Evolutionary conservation across 257 asterid species (phyloP).

Genomic region (Hygrophila difformis): DNA sequence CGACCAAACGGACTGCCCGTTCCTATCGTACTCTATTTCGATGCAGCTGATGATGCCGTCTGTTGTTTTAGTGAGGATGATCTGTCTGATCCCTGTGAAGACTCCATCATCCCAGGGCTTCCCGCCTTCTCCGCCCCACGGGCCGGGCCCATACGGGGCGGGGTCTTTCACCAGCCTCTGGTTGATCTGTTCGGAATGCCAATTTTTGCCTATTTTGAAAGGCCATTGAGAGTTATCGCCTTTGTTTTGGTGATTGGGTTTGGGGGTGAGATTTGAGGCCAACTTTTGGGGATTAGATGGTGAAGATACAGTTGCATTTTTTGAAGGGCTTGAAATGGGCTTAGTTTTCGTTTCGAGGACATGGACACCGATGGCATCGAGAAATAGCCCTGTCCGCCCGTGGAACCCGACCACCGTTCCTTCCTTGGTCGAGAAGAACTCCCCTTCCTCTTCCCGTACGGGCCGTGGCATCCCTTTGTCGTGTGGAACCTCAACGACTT

Average conservation of each 20-base stretch:
- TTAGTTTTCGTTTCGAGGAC: conserved; percentile 34
- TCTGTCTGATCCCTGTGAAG: conserved; percentile 63
- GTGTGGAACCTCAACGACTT: conserved; percentile 75
- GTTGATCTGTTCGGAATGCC: conserved; percentile 32
- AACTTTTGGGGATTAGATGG: background rate
- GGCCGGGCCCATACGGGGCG: conserved; percentile 77
- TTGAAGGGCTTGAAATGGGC: conserved; percentile 10
- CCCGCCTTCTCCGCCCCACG: conserved; percentile 91
- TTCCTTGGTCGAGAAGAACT: conserved; percentile 44
- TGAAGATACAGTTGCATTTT: conserved; percentile 7
- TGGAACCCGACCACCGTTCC: conserved; percentile 67
- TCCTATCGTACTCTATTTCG: conserved; percentile 77
- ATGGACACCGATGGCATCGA: conserved; percentile 71
- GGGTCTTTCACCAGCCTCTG: conserved; percentile 46
- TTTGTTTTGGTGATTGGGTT: conserved; percentile 23
- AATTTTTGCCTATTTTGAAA: conserved; percentile 33
- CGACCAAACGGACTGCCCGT: conserved; percentile 83
- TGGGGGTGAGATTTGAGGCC: conserved; percentile 17
- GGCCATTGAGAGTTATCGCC: conserved; percentile 34
- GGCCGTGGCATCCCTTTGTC: conserved; percentile 57
- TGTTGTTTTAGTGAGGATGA: conserved; percentile 38
- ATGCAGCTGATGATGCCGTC: conserved; percentile 50
- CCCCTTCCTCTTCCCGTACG: conserved; percentile 78
- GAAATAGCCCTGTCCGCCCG: conserved; percentile 68
- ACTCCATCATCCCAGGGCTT: conserved; percentile 92